Evolutionary conservation across 2,329 filamentous ascomycete genomes (phyloP).

Genomic region (Lecanicillium sp.): DNA sequence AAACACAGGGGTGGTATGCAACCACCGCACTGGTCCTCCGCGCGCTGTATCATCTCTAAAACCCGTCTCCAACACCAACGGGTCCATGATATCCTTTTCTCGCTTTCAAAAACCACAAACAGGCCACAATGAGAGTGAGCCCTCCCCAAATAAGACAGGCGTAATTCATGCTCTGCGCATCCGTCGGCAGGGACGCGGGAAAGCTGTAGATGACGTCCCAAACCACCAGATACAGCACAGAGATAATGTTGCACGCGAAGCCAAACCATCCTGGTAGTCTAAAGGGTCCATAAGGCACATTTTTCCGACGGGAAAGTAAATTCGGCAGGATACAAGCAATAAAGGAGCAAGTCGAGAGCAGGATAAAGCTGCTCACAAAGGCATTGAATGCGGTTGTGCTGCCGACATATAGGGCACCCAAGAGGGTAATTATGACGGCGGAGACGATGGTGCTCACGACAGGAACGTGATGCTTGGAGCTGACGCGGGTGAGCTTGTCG

Average conservation of each 20-base stretch:
- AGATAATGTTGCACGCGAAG: conserved; percentile 40
- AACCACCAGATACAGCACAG: conserved; percentile 48
- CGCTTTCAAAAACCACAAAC: conserved; percentile 29
- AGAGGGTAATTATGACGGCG: conserved; percentile 34
- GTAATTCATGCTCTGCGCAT: conserved; percentile 45
- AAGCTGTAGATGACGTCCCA: conserved; percentile 60
- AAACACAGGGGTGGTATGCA: no score
- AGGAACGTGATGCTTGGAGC: conserved; percentile 24
- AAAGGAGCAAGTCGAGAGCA: conserved; percentile 23
- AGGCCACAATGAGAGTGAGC: conserved; percentile 26
- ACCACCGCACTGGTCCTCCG: no score
- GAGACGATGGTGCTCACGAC: conserved; percentile 41
- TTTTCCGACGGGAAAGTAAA: conserved; percentile 31
- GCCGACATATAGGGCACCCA: conserved; percentile 59
- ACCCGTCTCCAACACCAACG: no score
- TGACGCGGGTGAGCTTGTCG: conserved; percentile 18
- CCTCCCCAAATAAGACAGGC: conserved; percentile 34
- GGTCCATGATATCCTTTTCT: no score
- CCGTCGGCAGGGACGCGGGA: conserved; percentile 37
- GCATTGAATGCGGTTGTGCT: conserved; percentile 58
- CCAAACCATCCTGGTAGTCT: conserved; percentile 39
- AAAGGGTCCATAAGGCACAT: conserved; percentile 45
- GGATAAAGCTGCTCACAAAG: conserved; percentile 45
- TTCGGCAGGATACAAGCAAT: conserved; percentile 54
- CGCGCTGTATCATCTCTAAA: no score